Evolutionary conservation across 202 grass and related monocot species (phyloP), one percentile per base, ranked within the genome.

Genomic region (Carex arenaria): DNA sequence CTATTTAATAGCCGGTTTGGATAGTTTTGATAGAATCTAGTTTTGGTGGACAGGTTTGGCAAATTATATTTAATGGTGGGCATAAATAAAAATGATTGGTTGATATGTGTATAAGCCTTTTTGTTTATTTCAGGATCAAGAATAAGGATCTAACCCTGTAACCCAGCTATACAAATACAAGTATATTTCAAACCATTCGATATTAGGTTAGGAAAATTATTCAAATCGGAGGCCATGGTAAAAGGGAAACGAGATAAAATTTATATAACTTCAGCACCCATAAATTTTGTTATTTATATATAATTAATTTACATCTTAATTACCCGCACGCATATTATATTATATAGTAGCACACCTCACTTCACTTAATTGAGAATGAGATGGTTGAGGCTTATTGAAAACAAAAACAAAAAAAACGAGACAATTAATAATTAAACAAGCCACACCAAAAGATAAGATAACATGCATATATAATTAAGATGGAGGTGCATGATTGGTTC

Each of bases 281-380:
- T 82, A 57, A 20, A 13, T 53, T 80, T 4, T 68, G 3, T 69
- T 82, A 82, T 82, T 69, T 42, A 61, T 69, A 36, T 38, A 14
- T 78, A 79, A 54, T 64, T 87, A 79, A 87, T 87, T 83, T 87
- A 87, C 80, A 87, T 69, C 45, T 69, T 69, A 69, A 26, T 26
- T 26, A 26, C 26, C 0, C 26, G 26, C 12, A 69, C 64, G 54
- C 80, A 32, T 64, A 36, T 47, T n/a, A n/a, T n/a, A n/a, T n/a
- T n/a, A 38, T 54, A 82, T 9, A 66, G 28, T 30, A 69, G 15
- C 63, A 82, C 19, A 69, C 63, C n/a, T 61, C 55, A 26, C 26
- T 26, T 26, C 26, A 62, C 31, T 68, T 67, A 9, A 13, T 32
- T 55, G 61, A 38, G 84, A 56, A 71, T 26, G 26, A 26, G 26